Evolutionary conservation across 176 grass and related monocot species (phyloP).

Genomic region (maize (Zea mays)): Zm-B73-REFERENCE-NAM-5.0 NC_050099.1:38072001-38072500

Average conservation of each 20-base stretch:
- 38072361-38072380: not conserved
- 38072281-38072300: slow-evolving; percentile 87
- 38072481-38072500: not conserved
- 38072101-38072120: slow-evolving; percentile 63
- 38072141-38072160: slow-evolving; percentile 13
- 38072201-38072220: slow-evolving; percentile 40
- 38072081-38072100: slow-evolving; percentile 48
- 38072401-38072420: not conserved
- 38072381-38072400: not conserved
- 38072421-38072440: not conserved
- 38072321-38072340: slow-evolving; percentile 75
- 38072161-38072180: not conserved
- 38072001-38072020: slow-evolving; percentile 71
- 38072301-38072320: slow-evolving; percentile 50
- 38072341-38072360: slow-evolving; percentile 41
- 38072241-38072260: slow-evolving; percentile 62
- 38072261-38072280: slow-evolving; percentile 87
- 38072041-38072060: slow-evolving; percentile 68
- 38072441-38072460: not conserved
- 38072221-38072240: slow-evolving; percentile 38
- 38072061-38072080: slow-evolving; percentile 38
- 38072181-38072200: slow-evolving; percentile 50
- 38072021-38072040: slow-evolving; percentile 81
- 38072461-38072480: slow-evolving; percentile 13
- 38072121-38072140: slow-evolving; percentile 31